phyloP scores from a whole-genome alignment of 1,139 yeast genomes.

The Candida sp. region DNA sequence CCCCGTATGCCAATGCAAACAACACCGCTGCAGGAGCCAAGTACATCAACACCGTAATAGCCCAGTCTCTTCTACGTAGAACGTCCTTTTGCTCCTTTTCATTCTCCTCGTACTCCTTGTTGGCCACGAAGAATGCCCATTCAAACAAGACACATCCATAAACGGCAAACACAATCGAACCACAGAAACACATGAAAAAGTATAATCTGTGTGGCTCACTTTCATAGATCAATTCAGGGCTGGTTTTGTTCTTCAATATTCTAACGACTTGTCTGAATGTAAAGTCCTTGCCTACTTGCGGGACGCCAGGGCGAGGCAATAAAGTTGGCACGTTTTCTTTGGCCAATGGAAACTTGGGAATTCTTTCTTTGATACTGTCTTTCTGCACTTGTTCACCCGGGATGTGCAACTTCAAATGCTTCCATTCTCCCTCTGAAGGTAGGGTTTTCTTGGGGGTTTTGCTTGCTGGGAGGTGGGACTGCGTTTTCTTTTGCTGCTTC shows the following conservation, averaged over 20 bases:
- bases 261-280: slow-evolving; percentile 68
- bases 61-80: slow-evolving; percentile 43
- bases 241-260: slow-evolving; percentile 55
- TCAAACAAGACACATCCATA: slow-evolving; percentile 69
- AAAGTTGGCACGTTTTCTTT: slow-evolving; percentile 72
- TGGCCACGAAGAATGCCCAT: slow-evolving; percentile 61
- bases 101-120: slow-evolving; percentile 63
- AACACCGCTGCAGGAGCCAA: slow-evolving; percentile 41
- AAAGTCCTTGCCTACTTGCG: slow-evolving; percentile 61
- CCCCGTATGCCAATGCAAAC: slow-evolving; percentile 45
- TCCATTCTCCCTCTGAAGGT: slow-evolving; percentile 48
- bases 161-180: slow-evolving; percentile 68
- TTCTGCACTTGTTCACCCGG: slow-evolving; percentile 64
- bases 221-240: slow-evolving; percentile 81
- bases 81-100: slow-evolving; percentile 41
- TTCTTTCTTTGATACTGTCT: slow-evolving; percentile 50
- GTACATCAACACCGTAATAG: slow-evolving; percentile 30
- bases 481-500: neutral
- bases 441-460: slow-evolving; percentile 28
- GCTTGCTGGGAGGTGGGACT: slow-evolving; percentile 16
- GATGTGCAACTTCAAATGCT: slow-evolving; percentile 51
- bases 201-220: slow-evolving; percentile 84
- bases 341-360: slow-evolving; percentile 69
- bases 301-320: slow-evolving; percentile 75
- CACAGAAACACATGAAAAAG: slow-evolving; percentile 69